Percentiles rank a stretch among this genome's conserved stretches.
phyloP scores from a whole-genome alignment of 169 alveolate species.

The Plasmodium ovale region DNA sequence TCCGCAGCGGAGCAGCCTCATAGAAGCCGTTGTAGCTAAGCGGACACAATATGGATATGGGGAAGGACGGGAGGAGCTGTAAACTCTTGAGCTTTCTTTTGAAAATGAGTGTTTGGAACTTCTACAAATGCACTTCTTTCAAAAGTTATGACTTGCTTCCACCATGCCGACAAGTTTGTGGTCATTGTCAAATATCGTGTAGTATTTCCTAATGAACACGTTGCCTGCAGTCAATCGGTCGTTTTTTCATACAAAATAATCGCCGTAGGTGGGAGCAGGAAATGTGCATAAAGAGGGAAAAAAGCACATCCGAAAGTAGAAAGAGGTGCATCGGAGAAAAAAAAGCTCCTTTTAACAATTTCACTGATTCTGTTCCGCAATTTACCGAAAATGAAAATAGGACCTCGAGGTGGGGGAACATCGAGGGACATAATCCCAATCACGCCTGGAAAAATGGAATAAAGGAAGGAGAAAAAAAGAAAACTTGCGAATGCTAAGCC shows the following conservation, averaged over 20 bases:
- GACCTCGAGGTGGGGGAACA: slow-evolving; percentile 89
- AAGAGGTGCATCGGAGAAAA: not conserved
- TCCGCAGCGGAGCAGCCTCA: too few species aligned
- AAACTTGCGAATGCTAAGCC: not conserved
- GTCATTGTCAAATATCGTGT: slow-evolving; percentile 89
- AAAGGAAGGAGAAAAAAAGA: not conserved
- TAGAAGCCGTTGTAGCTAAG: too few species aligned
- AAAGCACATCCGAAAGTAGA: too few species aligned
- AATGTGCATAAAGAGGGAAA: not conserved
- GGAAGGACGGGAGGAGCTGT: too few species aligned
- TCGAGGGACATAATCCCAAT: slow-evolving; percentile 88
- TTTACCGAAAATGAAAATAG: slow-evolving; percentile 88
- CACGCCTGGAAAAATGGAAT: slow-evolving; percentile 64
- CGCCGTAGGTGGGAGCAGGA: not conserved
- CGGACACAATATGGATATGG: too few species aligned
- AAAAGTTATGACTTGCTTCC: slow-evolving; percentile 83
- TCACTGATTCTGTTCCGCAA: too few species aligned
- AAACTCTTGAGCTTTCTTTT: too few species aligned
- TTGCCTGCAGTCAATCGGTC: slow-evolving; percentile 28
- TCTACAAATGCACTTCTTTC: slow-evolving; percentile 14
- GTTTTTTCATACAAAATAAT: not conserved
- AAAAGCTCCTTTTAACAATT: not conserved
- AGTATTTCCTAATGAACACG: slow-evolving; percentile 85
- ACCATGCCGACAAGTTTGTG: slow-evolving; percentile 86
- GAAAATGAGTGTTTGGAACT: too few species aligned